These are phyloP conservation scores for Skeletonema potamos DNA, from an alignment of 108 stramenopile genomes.

Conservation along the genomic window DNA sequence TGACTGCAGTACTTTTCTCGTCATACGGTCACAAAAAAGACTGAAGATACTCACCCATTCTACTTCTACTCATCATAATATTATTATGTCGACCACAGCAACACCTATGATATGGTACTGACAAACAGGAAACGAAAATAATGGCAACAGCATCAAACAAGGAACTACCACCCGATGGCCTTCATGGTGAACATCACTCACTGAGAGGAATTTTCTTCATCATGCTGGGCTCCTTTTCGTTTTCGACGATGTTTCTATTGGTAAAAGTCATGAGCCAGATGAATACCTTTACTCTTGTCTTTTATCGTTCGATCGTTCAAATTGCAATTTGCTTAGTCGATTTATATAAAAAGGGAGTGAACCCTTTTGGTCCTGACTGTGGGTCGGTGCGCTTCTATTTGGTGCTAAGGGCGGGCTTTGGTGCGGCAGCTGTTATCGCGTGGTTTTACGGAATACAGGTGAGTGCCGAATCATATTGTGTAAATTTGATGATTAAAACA, in stretches of 20 bases:
- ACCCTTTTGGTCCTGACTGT: slow-evolving; percentile 10
- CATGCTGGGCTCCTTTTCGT: slow-evolving; percentile 41
- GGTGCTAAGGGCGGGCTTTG: slow-evolving; percentile 20
- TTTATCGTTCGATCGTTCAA: slow-evolving; percentile 33
- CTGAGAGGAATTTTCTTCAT: slow-evolving; percentile 13
- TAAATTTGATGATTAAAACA: too few relatives aligned
- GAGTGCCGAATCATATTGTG: too few relatives aligned
- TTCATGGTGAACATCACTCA: slow-evolving; percentile 4
- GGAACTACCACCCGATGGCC: not conserved
- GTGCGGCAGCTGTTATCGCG: slow-evolving; percentile 35
- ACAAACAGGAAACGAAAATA: not conserved
- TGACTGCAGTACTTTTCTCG: too few relatives aligned
- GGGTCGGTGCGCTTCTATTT: slow-evolving; percentile 14
- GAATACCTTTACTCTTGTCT: slow-evolving; percentile 43
- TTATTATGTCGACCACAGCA: too few relatives aligned
- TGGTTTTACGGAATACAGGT: slow-evolving; percentile 49
- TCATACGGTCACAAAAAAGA: too few relatives aligned
- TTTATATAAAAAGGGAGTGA: slow-evolving; percentile 6
- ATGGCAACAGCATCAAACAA: not conserved
- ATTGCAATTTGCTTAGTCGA: slow-evolving; percentile 24
- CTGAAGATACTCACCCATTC: too few relatives aligned
- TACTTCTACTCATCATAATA: too few relatives aligned
- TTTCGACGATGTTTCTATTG: slow-evolving; percentile 37
- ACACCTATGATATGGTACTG: too few relatives aligned
- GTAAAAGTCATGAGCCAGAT: slow-evolving; percentile 34